These are phyloP conservation scores for Verticillium zaregamsianum DNA, from an alignment of 2,329 filamentous ascomycete genomes.

Conservation along the genomic window DNA sequence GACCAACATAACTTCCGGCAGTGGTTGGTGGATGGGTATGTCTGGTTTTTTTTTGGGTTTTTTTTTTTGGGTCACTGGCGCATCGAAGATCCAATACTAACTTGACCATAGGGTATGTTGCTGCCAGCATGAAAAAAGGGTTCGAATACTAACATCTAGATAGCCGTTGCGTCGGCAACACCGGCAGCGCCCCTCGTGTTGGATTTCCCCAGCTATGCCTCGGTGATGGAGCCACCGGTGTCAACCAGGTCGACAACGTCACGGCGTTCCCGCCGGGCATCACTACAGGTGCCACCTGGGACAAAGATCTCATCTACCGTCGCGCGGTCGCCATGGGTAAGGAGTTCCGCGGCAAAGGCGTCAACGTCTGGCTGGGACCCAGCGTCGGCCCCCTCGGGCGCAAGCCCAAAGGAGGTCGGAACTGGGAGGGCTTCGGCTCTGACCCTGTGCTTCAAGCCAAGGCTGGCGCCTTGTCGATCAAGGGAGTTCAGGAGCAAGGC, in stretches of 20 bases:
- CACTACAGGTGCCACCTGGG: constrained; percentile 69
- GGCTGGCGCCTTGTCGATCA: constrained; percentile 73
- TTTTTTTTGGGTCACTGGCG: background rate
- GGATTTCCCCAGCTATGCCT: constrained; percentile 70
- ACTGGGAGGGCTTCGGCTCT: constrained; percentile 70
- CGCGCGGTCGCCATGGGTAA: constrained; percentile 65
- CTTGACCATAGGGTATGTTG: constrained; percentile 14
- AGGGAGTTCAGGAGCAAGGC: constrained; percentile 58
- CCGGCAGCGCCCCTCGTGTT: constrained; percentile 64
- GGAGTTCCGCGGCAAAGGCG: constrained; percentile 70
- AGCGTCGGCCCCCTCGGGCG: constrained; percentile 67
- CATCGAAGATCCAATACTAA: constrained; percentile 4
- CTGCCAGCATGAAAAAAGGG: background rate
- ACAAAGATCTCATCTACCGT: constrained; percentile 66
- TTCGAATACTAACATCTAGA: constrained; percentile 1
- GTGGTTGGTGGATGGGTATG: constrained; percentile 65
- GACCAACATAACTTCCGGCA: constrained; percentile 70
- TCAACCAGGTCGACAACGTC: constrained; percentile 69
- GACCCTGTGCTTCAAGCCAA: constrained; percentile 74
- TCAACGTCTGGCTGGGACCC: constrained; percentile 68
- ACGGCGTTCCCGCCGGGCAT: constrained; percentile 80
- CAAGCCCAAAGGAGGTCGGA: constrained; percentile 68
- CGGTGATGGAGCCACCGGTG: constrained; percentile 67
- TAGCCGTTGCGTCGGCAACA: constrained; percentile 70
- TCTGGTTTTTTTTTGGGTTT: background rate